Evolutionary conservation across 2,329 filamentous ascomycete species (phyloP).

Genomic region (Stemphylium vesicarium): DNA sequence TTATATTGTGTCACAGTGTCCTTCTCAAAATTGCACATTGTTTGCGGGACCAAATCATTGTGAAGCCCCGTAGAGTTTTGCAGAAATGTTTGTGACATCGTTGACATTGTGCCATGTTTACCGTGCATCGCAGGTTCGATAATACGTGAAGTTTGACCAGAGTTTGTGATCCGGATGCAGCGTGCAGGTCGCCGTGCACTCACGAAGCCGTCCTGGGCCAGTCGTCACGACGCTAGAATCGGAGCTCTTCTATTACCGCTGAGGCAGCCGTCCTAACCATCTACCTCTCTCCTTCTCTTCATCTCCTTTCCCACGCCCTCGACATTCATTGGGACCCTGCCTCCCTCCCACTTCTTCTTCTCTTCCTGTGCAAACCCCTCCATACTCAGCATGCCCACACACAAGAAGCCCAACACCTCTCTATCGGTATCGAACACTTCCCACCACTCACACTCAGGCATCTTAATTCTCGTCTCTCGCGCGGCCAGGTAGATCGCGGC

Average conservation of each 20-base stretch:
- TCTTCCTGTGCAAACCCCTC: constrained; percentile 71
- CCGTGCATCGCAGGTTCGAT: not conserved
- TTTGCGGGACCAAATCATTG: constrained; percentile 1
- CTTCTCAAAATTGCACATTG: not conserved
- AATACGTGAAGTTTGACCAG: not conserved
- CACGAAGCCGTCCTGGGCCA: too few species aligned
- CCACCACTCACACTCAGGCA: constrained; percentile 93
- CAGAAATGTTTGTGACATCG: not conserved
- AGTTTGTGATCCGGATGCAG: too few species aligned
- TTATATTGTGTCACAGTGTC: not conserved
- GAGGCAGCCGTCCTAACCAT: not conserved
- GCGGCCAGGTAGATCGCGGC: constrained; percentile 91
- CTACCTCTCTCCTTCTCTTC: constrained; percentile 51
- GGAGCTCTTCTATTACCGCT: not conserved
- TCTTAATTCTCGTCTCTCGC: constrained; percentile 74
- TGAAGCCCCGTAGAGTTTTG: not conserved
- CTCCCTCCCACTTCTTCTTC: constrained; percentile 58
- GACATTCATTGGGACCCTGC: constrained; percentile 65
- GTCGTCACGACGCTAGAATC: too few species aligned
- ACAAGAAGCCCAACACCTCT: constrained; percentile 91
- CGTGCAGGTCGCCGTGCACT: too few species aligned
- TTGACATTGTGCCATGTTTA: not conserved
- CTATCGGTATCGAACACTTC: constrained; percentile 96
- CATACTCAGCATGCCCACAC: constrained; percentile 82
- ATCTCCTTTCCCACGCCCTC: constrained; percentile 66